A percentile compares a stretch with the other conserved stretches of the same genome.
Conservation (phyloP, 75 land plant species). For the Pinus albicaulis region DNA sequence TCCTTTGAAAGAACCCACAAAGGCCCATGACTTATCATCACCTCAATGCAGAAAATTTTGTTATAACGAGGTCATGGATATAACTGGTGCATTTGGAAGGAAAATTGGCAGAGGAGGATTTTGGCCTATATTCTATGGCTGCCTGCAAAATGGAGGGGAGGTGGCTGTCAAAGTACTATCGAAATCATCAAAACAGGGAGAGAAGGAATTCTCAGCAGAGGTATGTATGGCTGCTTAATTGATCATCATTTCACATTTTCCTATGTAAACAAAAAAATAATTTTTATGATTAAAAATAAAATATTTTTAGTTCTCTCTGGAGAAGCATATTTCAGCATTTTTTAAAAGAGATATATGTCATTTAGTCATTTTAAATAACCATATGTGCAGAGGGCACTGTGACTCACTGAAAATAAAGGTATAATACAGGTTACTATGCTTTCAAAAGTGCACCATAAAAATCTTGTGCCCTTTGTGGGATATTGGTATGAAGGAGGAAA, state of each 20-base stretch:
- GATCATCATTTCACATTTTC: not conserved
- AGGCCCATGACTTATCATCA: not conserved
- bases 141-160: slow-evolving; percentile 17
- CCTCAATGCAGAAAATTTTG: slow-evolving; percentile 7
- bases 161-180: slow-evolving; percentile 49
- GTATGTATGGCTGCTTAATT: not conserved
- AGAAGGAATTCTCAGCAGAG: slow-evolving; percentile 35
- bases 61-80: slow-evolving; percentile 22
- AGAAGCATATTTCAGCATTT: not conserved
- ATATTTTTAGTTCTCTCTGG: not conserved
- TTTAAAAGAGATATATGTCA: not conserved
- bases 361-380: too few relatives aligned
- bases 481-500: slow-evolving; percentile 36
- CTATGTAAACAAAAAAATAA: not conserved
- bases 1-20: not conserved
- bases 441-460: slow-evolving; percentile 47
- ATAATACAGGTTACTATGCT: slow-evolving; percentile 37
- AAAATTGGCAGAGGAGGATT: slow-evolving; percentile 46
- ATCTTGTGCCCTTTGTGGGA: slow-evolving; percentile 48
- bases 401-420: not conserved
- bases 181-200: slow-evolving; percentile 20
- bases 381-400: not conserved
- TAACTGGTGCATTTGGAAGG: slow-evolving; percentile 30
- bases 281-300: not conserved
- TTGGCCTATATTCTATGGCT: slow-evolving; percentile 47